Evolutionary conservation across 1,284 basidiomycete genomes (phyloP).

Genomic region (Tylopilus sp.): DNA sequence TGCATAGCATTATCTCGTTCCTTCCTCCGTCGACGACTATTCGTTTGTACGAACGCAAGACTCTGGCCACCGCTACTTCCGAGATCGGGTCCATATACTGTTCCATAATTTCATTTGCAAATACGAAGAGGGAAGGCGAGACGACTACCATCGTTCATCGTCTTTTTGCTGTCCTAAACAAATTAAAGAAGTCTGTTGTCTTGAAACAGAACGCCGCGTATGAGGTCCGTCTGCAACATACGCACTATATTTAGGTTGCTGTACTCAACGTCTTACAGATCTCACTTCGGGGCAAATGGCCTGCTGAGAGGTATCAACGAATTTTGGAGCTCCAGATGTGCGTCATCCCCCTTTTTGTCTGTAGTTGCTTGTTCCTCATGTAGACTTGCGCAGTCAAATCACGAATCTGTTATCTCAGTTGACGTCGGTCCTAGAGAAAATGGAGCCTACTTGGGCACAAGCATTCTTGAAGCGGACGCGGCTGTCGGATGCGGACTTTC

Average conservation of each 20-base stretch:
- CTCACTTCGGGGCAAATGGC: slow-evolving; percentile 66
- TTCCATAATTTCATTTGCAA: slow-evolving; percentile 61
- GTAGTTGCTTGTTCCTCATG: not conserved
- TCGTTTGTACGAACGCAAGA: slow-evolving; percentile 57
- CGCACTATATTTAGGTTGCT: not conserved
- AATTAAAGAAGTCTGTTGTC: slow-evolving; percentile 53
- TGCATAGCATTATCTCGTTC: slow-evolving; percentile 56
- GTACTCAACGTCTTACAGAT: slow-evolving; percentile 39
- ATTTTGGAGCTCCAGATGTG: slow-evolving; percentile 64
- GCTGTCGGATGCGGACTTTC: slow-evolving; percentile 74
- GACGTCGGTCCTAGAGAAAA: slow-evolving; percentile 57
- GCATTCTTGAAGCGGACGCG: slow-evolving; percentile 74
- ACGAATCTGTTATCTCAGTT: slow-evolving; percentile 60
- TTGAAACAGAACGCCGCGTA: slow-evolving; percentile 59
- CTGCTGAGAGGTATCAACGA: slow-evolving; percentile 58
- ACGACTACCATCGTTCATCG: slow-evolving; percentile 51
- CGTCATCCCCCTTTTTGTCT: slow-evolving; percentile 13
- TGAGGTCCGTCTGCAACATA: slow-evolving; percentile 45
- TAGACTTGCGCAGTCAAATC: slow-evolving; percentile 39
- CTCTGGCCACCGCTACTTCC: slow-evolving; percentile 55
- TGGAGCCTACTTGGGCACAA: slow-evolving; percentile 70
- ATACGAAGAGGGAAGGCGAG: slow-evolving; percentile 44
- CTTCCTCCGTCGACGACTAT: slow-evolving; percentile 68
- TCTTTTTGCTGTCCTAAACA: slow-evolving; percentile 58
- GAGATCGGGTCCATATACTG: slow-evolving; percentile 66